These are phyloP conservation scores for Fistulifera solaris DNA, from an alignment of 108 stramenopile species.

Conservation along the genomic window DNA sequence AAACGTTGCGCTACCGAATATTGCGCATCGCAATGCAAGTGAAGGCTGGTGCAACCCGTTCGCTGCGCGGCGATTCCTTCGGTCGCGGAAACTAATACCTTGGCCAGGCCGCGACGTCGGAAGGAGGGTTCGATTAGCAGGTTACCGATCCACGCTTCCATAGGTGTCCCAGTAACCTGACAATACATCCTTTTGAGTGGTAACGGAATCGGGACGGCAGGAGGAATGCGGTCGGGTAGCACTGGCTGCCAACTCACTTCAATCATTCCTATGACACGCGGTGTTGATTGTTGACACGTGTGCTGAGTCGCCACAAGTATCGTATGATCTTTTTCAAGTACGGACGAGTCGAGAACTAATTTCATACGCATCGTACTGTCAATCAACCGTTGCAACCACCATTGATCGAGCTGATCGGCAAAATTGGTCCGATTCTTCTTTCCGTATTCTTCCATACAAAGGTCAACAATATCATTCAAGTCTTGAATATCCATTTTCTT, in stretches of 20 bases:
- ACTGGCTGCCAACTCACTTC: constrained; percentile 3
- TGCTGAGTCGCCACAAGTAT: no score
- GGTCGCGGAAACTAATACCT: neutral
- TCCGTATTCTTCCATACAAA: no score
- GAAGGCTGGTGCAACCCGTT: neutral
- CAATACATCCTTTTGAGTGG: neutral
- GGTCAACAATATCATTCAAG: no score
- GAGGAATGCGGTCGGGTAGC: neutral
- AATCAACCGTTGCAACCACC: no score
- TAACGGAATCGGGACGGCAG: neutral
- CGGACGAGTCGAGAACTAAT: no score
- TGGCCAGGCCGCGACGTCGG: neutral
- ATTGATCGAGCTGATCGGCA: no score
- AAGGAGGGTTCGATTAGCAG: neutral
- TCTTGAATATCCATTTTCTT: no score
- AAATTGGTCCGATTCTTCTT: no score
- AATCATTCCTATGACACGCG: constrained; percentile 1
- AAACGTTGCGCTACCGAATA: neutral
- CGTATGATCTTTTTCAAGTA: no score
- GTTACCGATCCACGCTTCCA: constrained; percentile 1
- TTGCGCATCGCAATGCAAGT: constrained; percentile 5
- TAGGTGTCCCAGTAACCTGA: neutral
- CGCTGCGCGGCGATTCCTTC: neutral
- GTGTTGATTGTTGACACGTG: no score
- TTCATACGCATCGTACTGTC: no score